These are phyloP conservation scores for Psilocybe cyanescens DNA, from an alignment of 768 basidiomycete species.

Conservation along the genomic window DNA sequence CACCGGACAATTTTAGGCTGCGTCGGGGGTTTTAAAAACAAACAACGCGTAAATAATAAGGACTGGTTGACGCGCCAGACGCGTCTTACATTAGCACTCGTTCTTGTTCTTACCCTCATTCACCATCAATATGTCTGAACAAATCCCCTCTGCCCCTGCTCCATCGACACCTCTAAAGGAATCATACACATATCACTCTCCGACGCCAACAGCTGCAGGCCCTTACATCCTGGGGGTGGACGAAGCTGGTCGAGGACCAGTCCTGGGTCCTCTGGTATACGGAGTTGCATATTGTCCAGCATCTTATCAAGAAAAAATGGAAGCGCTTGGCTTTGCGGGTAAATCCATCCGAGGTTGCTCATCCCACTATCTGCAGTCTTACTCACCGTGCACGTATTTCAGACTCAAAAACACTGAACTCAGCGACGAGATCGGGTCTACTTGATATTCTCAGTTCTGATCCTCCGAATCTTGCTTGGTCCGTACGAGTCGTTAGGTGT, in stretches of 20 bases:
- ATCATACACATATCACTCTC: constrained; percentile 82
- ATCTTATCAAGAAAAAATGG: constrained; percentile 73
- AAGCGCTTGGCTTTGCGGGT: constrained; percentile 92
- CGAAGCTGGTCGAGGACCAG: constrained; percentile 96
- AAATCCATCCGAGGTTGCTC: constrained; percentile 16
- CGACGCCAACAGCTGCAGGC: constrained; percentile 66
- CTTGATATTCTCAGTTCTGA: constrained; percentile 72
- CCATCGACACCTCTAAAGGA: constrained; percentile 60
- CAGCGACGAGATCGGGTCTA: constrained; percentile 66
- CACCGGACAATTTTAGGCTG: neutral
- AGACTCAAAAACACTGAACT: constrained; percentile 94
- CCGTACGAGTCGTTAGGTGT: constrained; percentile 77
- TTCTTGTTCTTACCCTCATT: too few species aligned
- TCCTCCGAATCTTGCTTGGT: constrained; percentile 76
- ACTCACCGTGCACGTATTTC: neutral
- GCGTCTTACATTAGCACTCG: neutral
- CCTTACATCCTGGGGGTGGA: constrained; percentile 98
- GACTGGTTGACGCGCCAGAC: constrained; percentile 1
- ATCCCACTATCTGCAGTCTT: neutral
- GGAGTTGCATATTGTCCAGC: constrained; percentile 92
- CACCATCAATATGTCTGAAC: constrained; percentile 4
- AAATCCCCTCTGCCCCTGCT: constrained; percentile 61
- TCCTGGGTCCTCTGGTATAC: constrained; percentile 94
- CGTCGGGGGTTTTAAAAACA: neutral
- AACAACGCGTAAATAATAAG: constrained; percentile 21